Evolutionary conservation across 306 rosid genomes (phyloP).

Genomic region (Inga laurina): DNA sequence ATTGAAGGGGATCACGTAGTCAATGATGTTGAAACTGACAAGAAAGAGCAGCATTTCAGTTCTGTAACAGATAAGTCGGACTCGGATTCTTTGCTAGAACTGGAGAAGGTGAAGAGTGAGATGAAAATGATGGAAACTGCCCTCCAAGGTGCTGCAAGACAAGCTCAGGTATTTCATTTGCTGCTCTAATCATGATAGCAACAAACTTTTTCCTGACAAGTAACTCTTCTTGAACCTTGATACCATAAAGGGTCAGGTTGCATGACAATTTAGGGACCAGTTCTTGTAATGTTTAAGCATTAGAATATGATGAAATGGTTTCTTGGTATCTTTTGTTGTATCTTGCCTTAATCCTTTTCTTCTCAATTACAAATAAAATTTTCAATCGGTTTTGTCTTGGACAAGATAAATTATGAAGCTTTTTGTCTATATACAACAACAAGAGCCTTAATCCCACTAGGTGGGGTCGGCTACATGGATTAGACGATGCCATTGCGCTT

Average conservation of each 20-base stretch:
- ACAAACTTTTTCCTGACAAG: conserved; percentile 17
- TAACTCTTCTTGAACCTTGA: conserved; percentile 22
- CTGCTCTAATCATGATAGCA: conserved; percentile 23
- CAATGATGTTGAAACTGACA: conserved; percentile 45
- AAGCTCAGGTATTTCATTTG: conserved; percentile 80
- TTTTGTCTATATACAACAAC: neutral
- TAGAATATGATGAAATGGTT: conserved; percentile 28
- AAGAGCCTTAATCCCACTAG: too few relatives aligned
- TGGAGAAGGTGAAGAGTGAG: conserved; percentile 78
- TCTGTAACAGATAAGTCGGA: conserved; percentile 44
- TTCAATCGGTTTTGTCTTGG: neutral
- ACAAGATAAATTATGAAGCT: neutral
- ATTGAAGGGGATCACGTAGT: conserved; percentile 43
- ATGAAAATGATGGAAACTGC: conserved; percentile 97
- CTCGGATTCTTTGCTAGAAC: conserved; percentile 56
- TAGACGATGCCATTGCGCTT: too few relatives aligned
- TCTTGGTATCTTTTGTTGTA: conserved; percentile 28
- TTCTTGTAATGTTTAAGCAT: conserved; percentile 6
- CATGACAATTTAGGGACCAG: conserved; percentile 17
- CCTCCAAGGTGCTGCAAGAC: conserved; percentile 98
- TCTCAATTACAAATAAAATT: conserved; percentile 3
- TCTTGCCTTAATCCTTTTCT: conserved; percentile 22
- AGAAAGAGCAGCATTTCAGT: conserved; percentile 46
- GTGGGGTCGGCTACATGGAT: too few relatives aligned
- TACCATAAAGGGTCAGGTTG: conserved; percentile 11